These are phyloP conservation scores for Rosa multiflora DNA, from an alignment of 306 rosid genomes.

Conservation along the genomic window DNA sequence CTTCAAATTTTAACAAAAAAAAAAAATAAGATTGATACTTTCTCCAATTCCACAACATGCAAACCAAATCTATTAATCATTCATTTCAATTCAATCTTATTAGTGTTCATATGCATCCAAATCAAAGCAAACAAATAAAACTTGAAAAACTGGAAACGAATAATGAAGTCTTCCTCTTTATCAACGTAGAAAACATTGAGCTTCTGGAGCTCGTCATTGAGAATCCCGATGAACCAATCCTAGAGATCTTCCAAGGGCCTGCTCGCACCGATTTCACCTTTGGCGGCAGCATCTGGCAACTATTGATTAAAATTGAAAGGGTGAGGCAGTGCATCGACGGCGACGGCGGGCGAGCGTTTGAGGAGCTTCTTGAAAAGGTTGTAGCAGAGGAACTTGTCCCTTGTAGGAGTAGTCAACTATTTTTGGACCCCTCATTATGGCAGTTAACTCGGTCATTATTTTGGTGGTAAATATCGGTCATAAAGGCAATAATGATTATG, in stretches of 20 bases:
- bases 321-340: constrained; percentile 23
- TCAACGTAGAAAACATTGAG: constrained; percentile 86
- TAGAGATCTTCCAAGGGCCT: constrained; percentile 40
- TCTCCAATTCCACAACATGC: neutral
- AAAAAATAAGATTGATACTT: neutral
- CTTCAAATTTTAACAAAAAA: neutral
- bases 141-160: constrained; percentile 62
- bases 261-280: neutral
- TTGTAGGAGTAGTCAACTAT: neutral
- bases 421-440: too few species aligned
- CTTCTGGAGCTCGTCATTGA: constrained; percentile 76
- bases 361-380: constrained; percentile 82
- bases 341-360: constrained; percentile 38
- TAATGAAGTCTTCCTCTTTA: constrained; percentile 89
- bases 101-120: neutral
- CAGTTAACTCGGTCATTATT: too few species aligned
- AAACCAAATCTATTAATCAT: neutral
- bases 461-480: too few species aligned
- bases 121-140: constrained; percentile 1
- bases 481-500: too few species aligned
- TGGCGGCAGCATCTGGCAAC: neutral
- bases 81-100: neutral
- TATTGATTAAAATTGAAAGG: constrained; percentile 18
- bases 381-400: constrained; percentile 94
- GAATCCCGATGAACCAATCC: constrained; percentile 73